These are phyloP conservation scores for Rhodocollybia butyracea DNA, from an alignment of 768 basidiomycete genomes.

Conservation along the genomic window DNA sequence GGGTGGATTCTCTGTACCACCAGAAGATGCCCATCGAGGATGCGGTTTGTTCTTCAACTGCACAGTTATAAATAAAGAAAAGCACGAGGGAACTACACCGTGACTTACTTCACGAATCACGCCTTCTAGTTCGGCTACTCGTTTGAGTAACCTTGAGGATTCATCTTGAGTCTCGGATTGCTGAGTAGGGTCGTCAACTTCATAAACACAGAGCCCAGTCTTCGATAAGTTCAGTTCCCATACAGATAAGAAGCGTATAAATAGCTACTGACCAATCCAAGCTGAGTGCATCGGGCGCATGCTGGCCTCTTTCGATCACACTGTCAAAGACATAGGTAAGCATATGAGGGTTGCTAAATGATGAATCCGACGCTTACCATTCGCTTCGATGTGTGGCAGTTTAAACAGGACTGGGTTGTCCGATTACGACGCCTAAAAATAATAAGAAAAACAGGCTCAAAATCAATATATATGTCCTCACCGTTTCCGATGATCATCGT, in stretches of 20 bases:
- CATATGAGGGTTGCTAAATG: background rate
- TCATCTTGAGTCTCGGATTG: slow-evolving; percentile 57
- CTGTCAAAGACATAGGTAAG: slow-evolving; percentile 19
- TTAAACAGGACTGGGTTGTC: slow-evolving; percentile 70
- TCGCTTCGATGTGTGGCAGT: slow-evolving; percentile 71
- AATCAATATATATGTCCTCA: background rate
- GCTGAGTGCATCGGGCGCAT: slow-evolving; percentile 47
- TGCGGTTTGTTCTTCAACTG: slow-evolving; percentile 74
- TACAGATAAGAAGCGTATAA: background rate
- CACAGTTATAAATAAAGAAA: background rate
- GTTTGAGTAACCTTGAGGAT: slow-evolving; percentile 59
- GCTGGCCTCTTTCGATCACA: slow-evolving; percentile 50
- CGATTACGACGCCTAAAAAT: slow-evolving; percentile 55
- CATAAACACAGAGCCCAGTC: slow-evolving; percentile 84
- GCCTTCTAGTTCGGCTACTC: slow-evolving; percentile 80
- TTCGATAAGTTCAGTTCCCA: slow-evolving; percentile 21
- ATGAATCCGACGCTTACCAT: slow-evolving; percentile 47
- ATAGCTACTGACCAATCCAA: slow-evolving; percentile 39
- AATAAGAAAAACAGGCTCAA: slow-evolving; percentile 7
- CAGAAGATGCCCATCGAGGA: slow-evolving; percentile 50
- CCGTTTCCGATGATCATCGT: slow-evolving; percentile 9
- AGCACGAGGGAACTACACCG: too few relatives aligned
- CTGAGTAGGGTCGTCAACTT: slow-evolving; percentile 73
- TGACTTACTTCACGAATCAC: slow-evolving; percentile 72
- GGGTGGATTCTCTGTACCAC: slow-evolving; percentile 1